Base-by-base conservation (phyloP, 2,329 filamentous ascomycete genomes). In the Bipolaris sorokiniana region DNA sequence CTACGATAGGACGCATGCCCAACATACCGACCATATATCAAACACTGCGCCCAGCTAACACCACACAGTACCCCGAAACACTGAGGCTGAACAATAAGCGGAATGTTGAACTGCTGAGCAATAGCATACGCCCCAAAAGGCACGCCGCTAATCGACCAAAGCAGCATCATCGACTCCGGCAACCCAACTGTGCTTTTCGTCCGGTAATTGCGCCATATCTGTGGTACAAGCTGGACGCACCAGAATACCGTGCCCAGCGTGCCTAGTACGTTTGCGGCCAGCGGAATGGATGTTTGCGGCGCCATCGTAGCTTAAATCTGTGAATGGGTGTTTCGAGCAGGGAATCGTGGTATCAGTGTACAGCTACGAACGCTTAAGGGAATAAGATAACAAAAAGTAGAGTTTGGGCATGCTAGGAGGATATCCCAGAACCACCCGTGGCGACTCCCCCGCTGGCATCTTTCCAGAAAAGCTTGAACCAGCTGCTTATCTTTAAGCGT, bases 141-240 rank as follows among this genome's bases (percentile, higher is more conserved):
- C 0, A 90, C 83, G 0, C 87, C 88, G 1, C 87, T 87, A 71
- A 81, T 83, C 0, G 85, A 85, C 82, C 88, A 90, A 3, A 89
- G 78, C 62, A 90, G 81, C 87, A 90, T 90, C 87, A 90, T 90
- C 0, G 85, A 83, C 0, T 84, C 80, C 36, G 89, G 87, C 0
- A 90, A 77, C 0, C 88, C 88, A 0, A 80, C 83, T 0, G 87
- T 87, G 72, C 87, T 80, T 68, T 89, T 87, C 0, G 87, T 81
- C 3, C 84, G 81, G 65, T 88, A 86, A 65, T 90, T 90, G 62
- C 89, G 83, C 40, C 87, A 73, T 50, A 90, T 89, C 68, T 90
- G 88, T 1, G 64, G 67, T 5, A 63, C 52, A 15, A 69, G 59
- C 48, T 61, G 62, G 1, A 66, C 61, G 49, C 67, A 69, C 68